Evolutionary conservation across 805 yeast species (phyloP), one percentile per base, ranked within the genome.

Genomic region (Yamadazyma takamatsuzukensis): DNA sequence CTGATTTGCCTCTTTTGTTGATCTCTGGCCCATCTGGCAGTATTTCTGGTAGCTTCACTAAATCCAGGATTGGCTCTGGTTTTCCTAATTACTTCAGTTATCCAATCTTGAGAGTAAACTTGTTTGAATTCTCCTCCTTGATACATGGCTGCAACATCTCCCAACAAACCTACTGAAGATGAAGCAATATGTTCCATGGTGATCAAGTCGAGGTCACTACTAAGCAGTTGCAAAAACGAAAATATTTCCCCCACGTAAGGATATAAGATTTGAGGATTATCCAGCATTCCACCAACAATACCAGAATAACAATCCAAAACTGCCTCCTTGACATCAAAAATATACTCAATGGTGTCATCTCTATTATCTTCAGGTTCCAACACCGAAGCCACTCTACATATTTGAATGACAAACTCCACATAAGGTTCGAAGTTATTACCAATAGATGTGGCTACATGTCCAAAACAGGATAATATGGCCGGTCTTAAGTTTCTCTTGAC

Each of bases 11-110:
- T 63, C 59, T 74, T 76, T 54, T 76, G 85, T 61, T 81, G 95
- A 50, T 84, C 96, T 47, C 93, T 76, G 11, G 98, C 97, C 97
- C 97, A 93, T 62, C 89, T 77, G 6, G 97, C 97, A n/a, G 96
- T 85, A 51, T 83, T 93, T 54, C 76, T 78, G 9, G 97, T 87
- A 34, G 71, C 63, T 47, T 74, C 76, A 21, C 77, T 67, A 53
- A 79, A 84, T 19, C 68, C 47, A 41, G 73, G 69, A 53, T 80
- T 80, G 33, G 75, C 51, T 58, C 93, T 76, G 15, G 89, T 80
- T 52, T 70, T 76, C 55, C 78, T 80, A 53, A 93, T 81, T 53
- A 85, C 75, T 16, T 77, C 81, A 5, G 83, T 64, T 17, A 93
- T 78, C 96, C 96, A 87, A 2, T 71, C 79, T 64, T 80, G 85